phyloP scores from a whole-genome alignment of 2,329 filamentous ascomycete species.

The Colletotrichum sp. region DNA sequence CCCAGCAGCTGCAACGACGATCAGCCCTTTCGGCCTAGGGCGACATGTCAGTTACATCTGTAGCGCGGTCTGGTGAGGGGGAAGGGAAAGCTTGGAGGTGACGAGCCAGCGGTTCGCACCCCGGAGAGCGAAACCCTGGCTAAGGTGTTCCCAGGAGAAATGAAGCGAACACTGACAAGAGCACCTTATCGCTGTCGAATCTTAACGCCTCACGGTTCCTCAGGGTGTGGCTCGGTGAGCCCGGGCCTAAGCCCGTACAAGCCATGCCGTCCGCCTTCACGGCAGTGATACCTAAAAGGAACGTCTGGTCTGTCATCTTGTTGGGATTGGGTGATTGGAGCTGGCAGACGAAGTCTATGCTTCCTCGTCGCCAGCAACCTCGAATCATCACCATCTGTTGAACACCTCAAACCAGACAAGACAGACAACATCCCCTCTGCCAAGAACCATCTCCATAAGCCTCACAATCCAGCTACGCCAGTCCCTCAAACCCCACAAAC shows the following conservation, averaged over 20 bases:
- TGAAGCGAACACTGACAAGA: background rate
- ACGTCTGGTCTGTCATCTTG: background rate
- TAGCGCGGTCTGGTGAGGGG: background rate
- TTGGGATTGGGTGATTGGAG: background rate
- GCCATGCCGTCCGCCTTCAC: background rate
- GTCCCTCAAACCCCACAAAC: background rate
- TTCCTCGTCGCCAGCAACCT: background rate
- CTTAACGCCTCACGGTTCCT: background rate
- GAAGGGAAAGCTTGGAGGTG: background rate
- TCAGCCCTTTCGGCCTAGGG: background rate
- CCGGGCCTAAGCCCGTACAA: background rate
- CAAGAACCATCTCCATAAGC: background rate
- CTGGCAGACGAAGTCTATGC: background rate
- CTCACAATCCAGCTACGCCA: background rate
- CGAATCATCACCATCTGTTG: background rate
- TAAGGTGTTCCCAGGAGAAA: background rate
- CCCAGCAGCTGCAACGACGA: background rate
- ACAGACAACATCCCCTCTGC: background rate
- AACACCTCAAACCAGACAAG: background rate
- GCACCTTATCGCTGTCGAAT: background rate
- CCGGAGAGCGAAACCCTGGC: background rate
- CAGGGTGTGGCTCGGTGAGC: background rate
- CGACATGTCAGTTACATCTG: background rate
- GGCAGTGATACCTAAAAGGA: background rate
- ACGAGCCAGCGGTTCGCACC: background rate